Percentiles rank a stretch among this genome's conserved stretches.
These are phyloP conservation scores for Fusarium abutilonis DNA, from an alignment of 2,329 filamentous ascomycete genomes.

Conservation along the genomic window DNA sequence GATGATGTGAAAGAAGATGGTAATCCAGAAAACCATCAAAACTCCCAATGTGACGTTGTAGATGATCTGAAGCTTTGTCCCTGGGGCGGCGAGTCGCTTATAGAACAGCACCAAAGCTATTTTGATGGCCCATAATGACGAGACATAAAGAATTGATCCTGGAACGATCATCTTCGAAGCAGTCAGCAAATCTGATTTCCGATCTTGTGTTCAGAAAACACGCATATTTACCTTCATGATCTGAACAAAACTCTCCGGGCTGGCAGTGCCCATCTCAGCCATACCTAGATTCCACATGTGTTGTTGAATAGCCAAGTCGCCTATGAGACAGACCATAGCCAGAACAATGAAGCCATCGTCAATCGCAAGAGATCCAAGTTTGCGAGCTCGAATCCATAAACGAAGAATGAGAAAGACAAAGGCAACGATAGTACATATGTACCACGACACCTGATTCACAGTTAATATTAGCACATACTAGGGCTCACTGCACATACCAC, in stretches of 20 bases:
- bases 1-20: conserved; percentile 53
- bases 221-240: conserved; percentile 39
- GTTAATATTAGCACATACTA: not conserved
- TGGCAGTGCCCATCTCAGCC: conserved; percentile 39
- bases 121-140: conserved; percentile 55
- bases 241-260: conserved; percentile 37
- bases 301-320: conserved; percentile 39
- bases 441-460: conserved; percentile 38
- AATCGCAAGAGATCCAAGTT: conserved; percentile 26
- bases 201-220: too few relatives aligned
- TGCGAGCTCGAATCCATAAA: conserved; percentile 36
- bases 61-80: conserved; percentile 49
- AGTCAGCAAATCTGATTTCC: too few relatives aligned
- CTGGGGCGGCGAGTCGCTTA: conserved; percentile 51
- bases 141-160: conserved; percentile 53
- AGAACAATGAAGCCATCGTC: conserved; percentile 37
- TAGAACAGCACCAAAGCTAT: conserved; percentile 55
- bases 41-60: conserved; percentile 51
- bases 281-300: conserved; percentile 44
- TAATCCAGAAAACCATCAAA: conserved; percentile 45
- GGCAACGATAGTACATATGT: conserved; percentile 36
- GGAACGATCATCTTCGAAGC: conserved; percentile 50
- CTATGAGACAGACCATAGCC: conserved; percentile 35
- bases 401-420: conserved; percentile 31
- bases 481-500: conserved; percentile 29